Evolutionary conservation across 331 rosid genomes (phyloP).

Genomic region (Acacia pycnantha): DNA sequence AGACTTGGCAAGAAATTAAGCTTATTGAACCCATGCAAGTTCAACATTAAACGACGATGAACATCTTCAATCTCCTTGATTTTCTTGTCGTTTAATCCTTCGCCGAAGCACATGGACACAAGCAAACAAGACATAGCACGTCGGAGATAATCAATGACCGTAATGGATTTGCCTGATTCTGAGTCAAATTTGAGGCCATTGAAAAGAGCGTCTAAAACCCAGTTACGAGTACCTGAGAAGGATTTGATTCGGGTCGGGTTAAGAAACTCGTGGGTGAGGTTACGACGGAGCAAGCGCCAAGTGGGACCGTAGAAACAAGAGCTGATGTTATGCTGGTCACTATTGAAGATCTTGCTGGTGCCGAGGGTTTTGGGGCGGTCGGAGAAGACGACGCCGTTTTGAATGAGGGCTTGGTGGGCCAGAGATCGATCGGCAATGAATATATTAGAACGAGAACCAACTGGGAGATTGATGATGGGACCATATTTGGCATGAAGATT

Average conservation of each 20-base stretch:
- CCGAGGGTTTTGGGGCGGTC: background rate
- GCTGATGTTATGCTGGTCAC: background rate
- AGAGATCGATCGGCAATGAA: background rate
- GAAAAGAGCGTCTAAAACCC: background rate
- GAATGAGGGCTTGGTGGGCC: background rate
- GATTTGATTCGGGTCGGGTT: background rate
- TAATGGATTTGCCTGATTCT: background rate
- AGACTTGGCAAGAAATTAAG: background rate
- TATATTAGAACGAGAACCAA: background rate
- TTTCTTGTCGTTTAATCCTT: background rate
- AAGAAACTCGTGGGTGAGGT: background rate
- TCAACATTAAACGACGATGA: background rate
- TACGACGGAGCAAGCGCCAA: background rate
- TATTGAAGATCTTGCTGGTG: background rate
- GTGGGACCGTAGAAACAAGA: background rate
- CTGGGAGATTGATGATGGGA: background rate
- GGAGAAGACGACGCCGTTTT: background rate
- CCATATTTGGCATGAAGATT: background rate
- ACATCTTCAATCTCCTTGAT: background rate
- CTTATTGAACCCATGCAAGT: background rate
- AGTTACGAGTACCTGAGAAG: background rate
- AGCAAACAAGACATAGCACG: conserved; percentile 37
- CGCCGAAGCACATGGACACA: conserved; percentile 41
- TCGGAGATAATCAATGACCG: conserved; percentile 29
- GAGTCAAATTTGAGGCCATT: background rate